Evolutionary conservation across 1,284 basidiomycete species (phyloP), one percentile per base, ranked within the genome.

Genomic region (Cryptococcus sp.): DNA sequence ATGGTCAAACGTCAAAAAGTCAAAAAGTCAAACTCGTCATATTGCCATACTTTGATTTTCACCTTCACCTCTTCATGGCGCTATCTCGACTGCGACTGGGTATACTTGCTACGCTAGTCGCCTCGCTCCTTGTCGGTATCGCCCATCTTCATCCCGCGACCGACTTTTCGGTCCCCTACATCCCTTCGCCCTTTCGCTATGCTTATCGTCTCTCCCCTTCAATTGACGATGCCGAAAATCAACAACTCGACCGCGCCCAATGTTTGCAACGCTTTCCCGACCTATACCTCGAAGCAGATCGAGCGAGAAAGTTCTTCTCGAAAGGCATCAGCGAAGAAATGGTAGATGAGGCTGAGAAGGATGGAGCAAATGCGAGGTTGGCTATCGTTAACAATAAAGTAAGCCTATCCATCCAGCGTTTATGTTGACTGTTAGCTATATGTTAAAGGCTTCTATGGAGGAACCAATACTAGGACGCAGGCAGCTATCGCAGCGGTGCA

Each of bases 281-380:
- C 4, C 57, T 73, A 1, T 70, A 64, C 52, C 45, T 56, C 46
- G 71, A 73, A 41, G 64, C 68, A 12, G 69, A 73, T 33, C 52
- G 69, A 18, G 60, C 69, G 22, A 43, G 47, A 16, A 39, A 44
- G 18, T 71, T 56, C 44, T 70, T 58, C 50, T 19, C 48, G n/a
- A 68, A 68, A 9, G 71, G 69, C 0, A 55, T 73, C 4, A 62
- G 48, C 12, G 38, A 48, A 25, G 40, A 50, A 14, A 63, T 66
- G 43, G 59, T 72, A 5, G 71, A 72, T 25, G 44, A 36, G 6
- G 69, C 71, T 6, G 65, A 69, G 40, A 45, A 52, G 21, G 53
- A 61, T 18, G 63, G 59, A 3, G 52, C 42, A 19, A 52, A 56
- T 45, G 71, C 68, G 4, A 58, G 69, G 16, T 56, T 66, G 7